phyloP scores from a whole-genome alignment of 805 yeast genomes.

The Sugiyamaella marilandica region DNA sequence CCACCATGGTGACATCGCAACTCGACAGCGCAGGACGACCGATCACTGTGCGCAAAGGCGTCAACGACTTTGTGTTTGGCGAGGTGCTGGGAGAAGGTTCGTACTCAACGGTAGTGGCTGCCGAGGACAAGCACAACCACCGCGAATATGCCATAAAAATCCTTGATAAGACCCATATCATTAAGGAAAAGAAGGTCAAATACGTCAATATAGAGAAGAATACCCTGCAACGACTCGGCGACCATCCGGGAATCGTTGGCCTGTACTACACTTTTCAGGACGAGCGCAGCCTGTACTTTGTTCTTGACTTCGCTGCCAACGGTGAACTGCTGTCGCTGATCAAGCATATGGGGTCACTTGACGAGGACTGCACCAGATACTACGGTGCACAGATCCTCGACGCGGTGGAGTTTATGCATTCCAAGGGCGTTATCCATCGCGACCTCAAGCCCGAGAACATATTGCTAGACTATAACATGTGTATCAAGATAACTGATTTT shows the following conservation, averaged over 20 bases:
- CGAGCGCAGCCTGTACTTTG: constrained; percentile 79
- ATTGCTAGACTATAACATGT: constrained; percentile 76
- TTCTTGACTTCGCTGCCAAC: constrained; percentile 87
- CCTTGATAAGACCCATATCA: constrained; percentile 86
- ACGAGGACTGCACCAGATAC: constrained; percentile 70
- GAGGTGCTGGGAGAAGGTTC: constrained; percentile 92
- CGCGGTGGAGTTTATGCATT: constrained; percentile 83
- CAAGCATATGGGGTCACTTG: constrained; percentile 58
- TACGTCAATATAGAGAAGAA: constrained; percentile 94
- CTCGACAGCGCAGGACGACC: constrained; percentile 46
- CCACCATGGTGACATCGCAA: constrained; percentile 45
- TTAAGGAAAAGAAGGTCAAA: constrained; percentile 88
- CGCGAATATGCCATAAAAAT: constrained; percentile 87
- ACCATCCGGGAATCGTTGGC: constrained; percentile 92
- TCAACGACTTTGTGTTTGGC: constrained; percentile 85
- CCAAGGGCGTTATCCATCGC: constrained; percentile 84
- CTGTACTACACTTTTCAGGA: constrained; percentile 94
- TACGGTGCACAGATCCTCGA: constrained; percentile 87
- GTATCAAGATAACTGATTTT: constrained; percentile 89
- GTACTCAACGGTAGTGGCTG: constrained; percentile 88
- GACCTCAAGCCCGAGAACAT: constrained; percentile 95
- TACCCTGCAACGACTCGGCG: constrained; percentile 79
- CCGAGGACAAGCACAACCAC: constrained; percentile 67
- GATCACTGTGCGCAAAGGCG: constrained; percentile 49
- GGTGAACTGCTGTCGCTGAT: constrained; percentile 87